Evolutionary conservation across 257 asterid genomes (phyloP).

Genomic region (Plectranthus barbatus): DNA sequence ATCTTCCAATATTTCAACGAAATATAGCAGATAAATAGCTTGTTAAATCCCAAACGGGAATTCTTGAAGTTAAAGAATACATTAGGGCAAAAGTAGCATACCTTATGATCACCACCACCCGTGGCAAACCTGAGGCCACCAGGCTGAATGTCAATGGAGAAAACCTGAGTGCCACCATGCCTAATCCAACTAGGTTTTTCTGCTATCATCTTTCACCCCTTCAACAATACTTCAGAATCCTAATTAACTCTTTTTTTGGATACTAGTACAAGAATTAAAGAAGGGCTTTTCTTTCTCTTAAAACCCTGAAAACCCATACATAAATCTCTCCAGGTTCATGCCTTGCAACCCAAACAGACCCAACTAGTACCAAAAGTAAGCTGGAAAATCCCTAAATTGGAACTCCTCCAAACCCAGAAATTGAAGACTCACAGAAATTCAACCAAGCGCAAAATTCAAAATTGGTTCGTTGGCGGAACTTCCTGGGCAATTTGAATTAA

Average conservation of each 20-base stretch:
- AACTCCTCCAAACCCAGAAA: slow-evolving; percentile 16
- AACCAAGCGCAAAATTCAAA: slow-evolving; percentile 10
- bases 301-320: slow-evolving; percentile 31
- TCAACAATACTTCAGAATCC: background rate
- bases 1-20: background rate
- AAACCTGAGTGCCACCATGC: slow-evolving; percentile 84
- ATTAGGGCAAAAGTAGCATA: slow-evolving; percentile 6
- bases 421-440: background rate
- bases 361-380: background rate
- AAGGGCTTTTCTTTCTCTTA: slow-evolving; percentile 13
- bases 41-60: background rate
- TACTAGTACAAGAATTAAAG: background rate
- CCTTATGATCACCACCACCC: slow-evolving; percentile 99
- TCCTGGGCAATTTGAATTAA: slow-evolving; percentile 9
- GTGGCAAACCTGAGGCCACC: slow-evolving; percentile 97
- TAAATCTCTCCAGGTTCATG: slow-evolving; percentile 18
- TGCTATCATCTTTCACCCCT: slow-evolving; percentile 55
- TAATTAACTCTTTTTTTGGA: background rate
- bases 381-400: slow-evolving; percentile 22
- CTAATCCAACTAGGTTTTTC: slow-evolving; percentile 82
- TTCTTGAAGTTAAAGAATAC: background rate
- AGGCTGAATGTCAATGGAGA: slow-evolving; percentile 95
- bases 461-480: slow-evolving; percentile 12
- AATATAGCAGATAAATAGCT: background rate
- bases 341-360: slow-evolving; percentile 21